Evolutionary conservation across 2,329 filamentous ascomycete species (phyloP).

Genomic region (Anthostomella pinea): DNA sequence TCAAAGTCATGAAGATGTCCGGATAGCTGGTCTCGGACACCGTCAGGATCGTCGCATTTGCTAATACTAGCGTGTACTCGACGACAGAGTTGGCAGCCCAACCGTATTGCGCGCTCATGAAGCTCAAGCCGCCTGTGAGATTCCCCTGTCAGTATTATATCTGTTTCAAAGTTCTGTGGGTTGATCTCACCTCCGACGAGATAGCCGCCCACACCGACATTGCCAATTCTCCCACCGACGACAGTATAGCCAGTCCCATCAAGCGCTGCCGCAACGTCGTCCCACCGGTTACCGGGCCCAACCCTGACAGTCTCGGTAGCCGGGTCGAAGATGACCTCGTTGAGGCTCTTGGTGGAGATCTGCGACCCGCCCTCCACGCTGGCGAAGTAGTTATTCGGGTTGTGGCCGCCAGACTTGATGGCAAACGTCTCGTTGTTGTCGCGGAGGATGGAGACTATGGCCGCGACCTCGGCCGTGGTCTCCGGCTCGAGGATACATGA

Average conservation of each 20-base stretch:
- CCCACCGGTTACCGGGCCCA: conserved; percentile 45
- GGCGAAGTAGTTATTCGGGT: conserved; percentile 51
- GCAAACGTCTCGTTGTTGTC: conserved; percentile 49
- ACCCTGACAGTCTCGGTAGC: conserved; percentile 38
- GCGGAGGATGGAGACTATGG: conserved; percentile 48
- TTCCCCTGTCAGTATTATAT: conserved; percentile 37
- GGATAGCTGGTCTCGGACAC: conserved; percentile 40
- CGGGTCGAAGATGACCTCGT: conserved; percentile 39
- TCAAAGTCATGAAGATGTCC: conserved; percentile 52
- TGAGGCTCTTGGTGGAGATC: conserved; percentile 45
- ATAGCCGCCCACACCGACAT: conserved; percentile 47
- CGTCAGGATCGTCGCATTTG: conserved; percentile 45
- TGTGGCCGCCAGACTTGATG: conserved; percentile 56
- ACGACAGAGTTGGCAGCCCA: conserved; percentile 49
- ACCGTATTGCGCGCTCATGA: conserved; percentile 49
- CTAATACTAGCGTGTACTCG: conserved; percentile 51
- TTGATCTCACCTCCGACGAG: conserved; percentile 51
- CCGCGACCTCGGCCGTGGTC: conserved; percentile 49
- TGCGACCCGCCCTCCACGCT: conserved; percentile 48
- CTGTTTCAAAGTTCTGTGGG: conserved; percentile 40
- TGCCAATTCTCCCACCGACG: conserved; percentile 44
- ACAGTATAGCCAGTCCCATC: conserved; percentile 41
- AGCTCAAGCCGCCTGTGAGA: conserved; percentile 47
- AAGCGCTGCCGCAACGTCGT: conserved; percentile 38
- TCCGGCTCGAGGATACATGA: conserved; percentile 47